Conservation (phyloP, 1,284 basidiomycete species). For the Puccinia coronata region DNA sequence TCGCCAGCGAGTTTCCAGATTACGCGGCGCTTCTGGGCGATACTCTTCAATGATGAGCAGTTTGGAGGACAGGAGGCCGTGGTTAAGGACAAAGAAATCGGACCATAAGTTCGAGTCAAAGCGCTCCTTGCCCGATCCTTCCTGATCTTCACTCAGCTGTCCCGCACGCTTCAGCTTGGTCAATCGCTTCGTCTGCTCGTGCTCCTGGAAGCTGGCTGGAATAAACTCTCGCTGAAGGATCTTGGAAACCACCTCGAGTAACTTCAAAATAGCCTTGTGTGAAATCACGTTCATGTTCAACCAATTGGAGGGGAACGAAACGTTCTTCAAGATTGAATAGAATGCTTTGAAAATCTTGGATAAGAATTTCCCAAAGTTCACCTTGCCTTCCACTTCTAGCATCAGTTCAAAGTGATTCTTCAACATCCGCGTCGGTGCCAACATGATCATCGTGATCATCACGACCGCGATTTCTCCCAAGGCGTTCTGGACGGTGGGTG, state of each 20-base stretch:
- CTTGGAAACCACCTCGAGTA: constrained; percentile 77
- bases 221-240: constrained; percentile 80
- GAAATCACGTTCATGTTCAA: constrained; percentile 86
- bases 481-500: constrained; percentile 68
- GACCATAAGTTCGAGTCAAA: constrained; percentile 82
- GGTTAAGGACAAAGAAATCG: constrained; percentile 75
- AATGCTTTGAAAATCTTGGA: constrained; percentile 78
- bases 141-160: constrained; percentile 63
- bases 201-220: constrained; percentile 60
- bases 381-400: constrained; percentile 80
- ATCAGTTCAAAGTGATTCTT: constrained; percentile 75
- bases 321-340: constrained; percentile 77
- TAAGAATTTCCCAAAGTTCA: constrained; percentile 73
- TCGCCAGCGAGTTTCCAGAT: constrained; percentile 97
- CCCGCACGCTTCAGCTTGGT: not conserved
- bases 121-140: constrained; percentile 53
- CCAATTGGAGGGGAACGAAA: constrained; percentile 89
- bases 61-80: constrained; percentile 82
- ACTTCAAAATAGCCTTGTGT: constrained; percentile 82
- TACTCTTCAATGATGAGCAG: constrained; percentile 93
- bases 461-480: constrained; percentile 84
- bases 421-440: constrained; percentile 76
- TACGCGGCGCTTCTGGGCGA: constrained; percentile 88
- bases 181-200: not conserved
- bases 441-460: constrained; percentile 76